Conservation (phyloP, 352 stramenopile genomes). For the Phytophthora sp. region DNA sequence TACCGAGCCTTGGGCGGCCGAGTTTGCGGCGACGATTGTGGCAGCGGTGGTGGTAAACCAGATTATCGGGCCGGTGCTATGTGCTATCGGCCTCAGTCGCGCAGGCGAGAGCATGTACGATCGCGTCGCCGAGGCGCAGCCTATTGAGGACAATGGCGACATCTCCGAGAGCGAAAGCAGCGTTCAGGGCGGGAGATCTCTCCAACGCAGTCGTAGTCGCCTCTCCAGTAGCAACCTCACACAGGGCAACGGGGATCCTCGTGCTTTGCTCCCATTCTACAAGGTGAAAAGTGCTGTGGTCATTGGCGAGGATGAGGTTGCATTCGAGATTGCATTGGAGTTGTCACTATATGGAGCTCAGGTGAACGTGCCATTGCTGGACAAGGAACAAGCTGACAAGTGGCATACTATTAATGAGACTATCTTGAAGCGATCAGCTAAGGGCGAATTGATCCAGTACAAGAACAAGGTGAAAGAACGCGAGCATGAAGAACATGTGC, state of each 20-base stretch:
- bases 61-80: slow-evolving; percentile 72
- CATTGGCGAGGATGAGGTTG: slow-evolving; percentile 65
- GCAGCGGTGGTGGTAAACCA: slow-evolving; percentile 76
- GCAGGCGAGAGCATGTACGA: slow-evolving; percentile 59
- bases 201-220: slow-evolving; percentile 17
- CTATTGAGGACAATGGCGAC: slow-evolving; percentile 11
- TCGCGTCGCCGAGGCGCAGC: slow-evolving; percentile 19
- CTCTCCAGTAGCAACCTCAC: slow-evolving; percentile 33
- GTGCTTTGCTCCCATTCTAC: slow-evolving; percentile 53
- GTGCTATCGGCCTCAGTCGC: slow-evolving; percentile 55
- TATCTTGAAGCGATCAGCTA: slow-evolving; percentile 53
- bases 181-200: background rate
- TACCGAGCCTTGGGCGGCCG: slow-evolving; percentile 52
- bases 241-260: slow-evolving; percentile 48
- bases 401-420: slow-evolving; percentile 67
- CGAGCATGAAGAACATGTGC: slow-evolving; percentile 31
- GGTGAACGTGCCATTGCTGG: slow-evolving; percentile 66
- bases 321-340: slow-evolving; percentile 69
- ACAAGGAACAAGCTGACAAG: slow-evolving; percentile 61
- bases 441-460: slow-evolving; percentile 70
- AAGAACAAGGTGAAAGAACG: slow-evolving; percentile 64
- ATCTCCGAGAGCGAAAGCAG: slow-evolving; percentile 19
- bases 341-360: slow-evolving; percentile 67
- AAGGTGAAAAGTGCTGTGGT: slow-evolving; percentile 61
- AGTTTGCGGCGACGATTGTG: slow-evolving; percentile 73